Conservation (phyloP, 2,329 filamentous ascomycete species). For the Bipolaris cookei region DNA sequence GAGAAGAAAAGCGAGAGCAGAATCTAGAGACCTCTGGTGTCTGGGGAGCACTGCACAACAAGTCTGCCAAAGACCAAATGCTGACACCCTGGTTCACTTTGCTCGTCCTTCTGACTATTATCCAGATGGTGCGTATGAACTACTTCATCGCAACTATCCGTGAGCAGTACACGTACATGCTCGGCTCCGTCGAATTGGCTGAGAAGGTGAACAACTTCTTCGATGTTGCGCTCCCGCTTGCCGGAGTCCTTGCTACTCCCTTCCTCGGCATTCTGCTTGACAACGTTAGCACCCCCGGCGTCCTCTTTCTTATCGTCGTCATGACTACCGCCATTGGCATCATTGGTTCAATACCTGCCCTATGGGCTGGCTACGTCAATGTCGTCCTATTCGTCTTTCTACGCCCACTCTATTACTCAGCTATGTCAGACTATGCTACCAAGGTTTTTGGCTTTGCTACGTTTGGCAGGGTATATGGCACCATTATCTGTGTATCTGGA, state of each 20-base stretch:
- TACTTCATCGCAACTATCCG: slow-evolving; percentile 90
- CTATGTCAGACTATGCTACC: slow-evolving; percentile 84
- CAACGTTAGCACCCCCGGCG: slow-evolving; percentile 71
- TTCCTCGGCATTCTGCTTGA: slow-evolving; percentile 84
- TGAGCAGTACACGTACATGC: slow-evolving; percentile 77
- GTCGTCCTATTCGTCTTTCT: slow-evolving; percentile 81
- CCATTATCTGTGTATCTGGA: slow-evolving; percentile 84
- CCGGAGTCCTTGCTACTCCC: slow-evolving; percentile 79
- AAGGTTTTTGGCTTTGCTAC: slow-evolving; percentile 92
- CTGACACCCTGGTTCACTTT: slow-evolving; percentile 81
- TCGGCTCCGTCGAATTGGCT: slow-evolving; percentile 66
- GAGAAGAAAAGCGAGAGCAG: slow-evolving; percentile 66
- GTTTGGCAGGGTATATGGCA: slow-evolving; percentile 87
- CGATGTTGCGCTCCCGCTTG: slow-evolving; percentile 80
- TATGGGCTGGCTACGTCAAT: slow-evolving; percentile 76
- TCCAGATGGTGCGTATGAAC: slow-evolving; percentile 71
- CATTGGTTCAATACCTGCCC: slow-evolving; percentile 72
- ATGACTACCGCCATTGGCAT: slow-evolving; percentile 75
- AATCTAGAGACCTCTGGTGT: slow-evolving; percentile 74
- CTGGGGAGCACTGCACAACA: slow-evolving; percentile 82
- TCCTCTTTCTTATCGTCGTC: slow-evolving; percentile 71
- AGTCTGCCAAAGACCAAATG: slow-evolving; percentile 74
- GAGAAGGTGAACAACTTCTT: slow-evolving; percentile 79
- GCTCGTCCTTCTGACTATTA: slow-evolving; percentile 77
- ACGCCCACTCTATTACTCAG: slow-evolving; percentile 87